These are phyloP conservation scores for Athelia psychrophila DNA, from an alignment of 1,284 basidiomycete species.

Conservation along the genomic window DNA sequence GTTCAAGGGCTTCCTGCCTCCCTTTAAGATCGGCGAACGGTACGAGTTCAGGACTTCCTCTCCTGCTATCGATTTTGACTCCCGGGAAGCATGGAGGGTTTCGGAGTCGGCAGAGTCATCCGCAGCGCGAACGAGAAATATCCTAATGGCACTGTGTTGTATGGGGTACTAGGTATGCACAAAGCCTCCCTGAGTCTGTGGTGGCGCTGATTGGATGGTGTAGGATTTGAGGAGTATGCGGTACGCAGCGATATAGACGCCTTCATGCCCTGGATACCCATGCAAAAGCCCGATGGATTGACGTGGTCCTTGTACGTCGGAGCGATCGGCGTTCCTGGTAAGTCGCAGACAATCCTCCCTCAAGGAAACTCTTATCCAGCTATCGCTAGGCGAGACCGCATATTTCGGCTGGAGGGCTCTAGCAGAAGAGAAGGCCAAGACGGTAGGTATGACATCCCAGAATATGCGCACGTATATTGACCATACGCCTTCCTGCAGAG, in stretches of 20 bases:
- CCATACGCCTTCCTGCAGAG: conserved; percentile 32
- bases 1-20: too few species aligned
- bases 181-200: too few species aligned
- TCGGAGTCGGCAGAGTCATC: background rate
- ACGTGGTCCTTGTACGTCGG: conserved; percentile 21
- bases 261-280: background rate
- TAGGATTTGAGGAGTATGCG: background rate
- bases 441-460: conserved; percentile 17
- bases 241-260: background rate
- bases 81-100: too few species aligned
- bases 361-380: background rate
- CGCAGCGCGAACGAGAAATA: background rate
- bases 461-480: too few species aligned
- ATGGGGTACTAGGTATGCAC: background rate
- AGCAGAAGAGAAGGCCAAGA: conserved; percentile 30
- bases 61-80: too few species aligned
- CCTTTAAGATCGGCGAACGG: too few species aligned
- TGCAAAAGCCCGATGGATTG: background rate
- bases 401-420: conserved; percentile 40
- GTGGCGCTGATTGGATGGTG: background rate
- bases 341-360: background rate
- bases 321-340: conserved; percentile 31
- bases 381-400: conserved; percentile 26
- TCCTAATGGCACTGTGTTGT: background rate
- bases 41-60: too few species aligned